These are phyloP conservation scores for Blastocystis sp. DNA, from an alignment of 352 stramenopile species.

Conservation along the genomic window DNA sequence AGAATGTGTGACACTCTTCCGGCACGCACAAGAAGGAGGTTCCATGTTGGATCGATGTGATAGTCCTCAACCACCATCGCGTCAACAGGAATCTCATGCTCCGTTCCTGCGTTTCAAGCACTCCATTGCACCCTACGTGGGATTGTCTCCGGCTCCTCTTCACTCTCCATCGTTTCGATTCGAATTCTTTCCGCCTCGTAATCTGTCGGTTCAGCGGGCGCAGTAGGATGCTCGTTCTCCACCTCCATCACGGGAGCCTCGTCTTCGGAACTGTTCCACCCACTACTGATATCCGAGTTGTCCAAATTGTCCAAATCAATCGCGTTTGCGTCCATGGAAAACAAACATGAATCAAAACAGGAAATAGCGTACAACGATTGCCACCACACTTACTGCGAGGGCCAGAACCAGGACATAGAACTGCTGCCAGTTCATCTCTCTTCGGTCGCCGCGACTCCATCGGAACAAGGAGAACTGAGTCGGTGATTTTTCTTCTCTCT, in stretches of 20 bases:
- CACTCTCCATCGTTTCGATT: not conserved
- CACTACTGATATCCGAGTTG: conserved; percentile 40
- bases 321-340: conserved; percentile 5
- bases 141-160: not conserved
- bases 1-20: conserved; percentile 26
- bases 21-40: not conserved
- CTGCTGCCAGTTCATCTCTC: conserved; percentile 8
- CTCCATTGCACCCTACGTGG: not conserved
- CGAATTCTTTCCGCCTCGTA: not conserved
- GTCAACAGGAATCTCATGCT: conserved; percentile 21
- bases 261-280: conserved; percentile 29
- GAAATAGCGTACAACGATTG: conserved; percentile 10
- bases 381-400: not conserved
- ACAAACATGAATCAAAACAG: not conserved
- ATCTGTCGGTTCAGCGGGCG: not conserved
- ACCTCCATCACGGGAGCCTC: conserved; percentile 30
- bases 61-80: not conserved
- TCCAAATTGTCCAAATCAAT: conserved; percentile 31
- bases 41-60: not conserved
- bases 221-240: not conserved
- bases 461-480: not conserved
- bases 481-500: not conserved
- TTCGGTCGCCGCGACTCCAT: not conserved
- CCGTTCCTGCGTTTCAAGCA: not conserved
- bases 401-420: conserved; percentile 30